phyloP scores from a whole-genome alignment of 805 yeast species.

The Yarrowia sp. region DNA sequence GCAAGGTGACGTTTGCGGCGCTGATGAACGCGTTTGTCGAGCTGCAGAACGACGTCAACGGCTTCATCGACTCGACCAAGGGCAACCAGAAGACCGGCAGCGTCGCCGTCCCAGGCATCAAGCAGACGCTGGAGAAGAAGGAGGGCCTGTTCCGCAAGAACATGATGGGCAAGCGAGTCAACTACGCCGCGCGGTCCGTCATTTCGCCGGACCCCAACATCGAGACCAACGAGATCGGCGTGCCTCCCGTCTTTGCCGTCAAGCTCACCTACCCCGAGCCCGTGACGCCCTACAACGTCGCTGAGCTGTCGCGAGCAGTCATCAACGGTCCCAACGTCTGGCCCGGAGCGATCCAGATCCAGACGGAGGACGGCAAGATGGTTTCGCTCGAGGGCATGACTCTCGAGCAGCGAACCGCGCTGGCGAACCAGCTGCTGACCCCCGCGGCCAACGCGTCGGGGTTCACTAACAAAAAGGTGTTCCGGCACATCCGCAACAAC shows the following conservation, averaged over 20 bases:
- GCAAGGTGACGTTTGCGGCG: constrained; percentile 76
- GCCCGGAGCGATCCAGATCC: constrained; percentile 98
- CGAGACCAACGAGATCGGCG: constrained; percentile 97
- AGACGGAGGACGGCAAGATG: constrained; percentile 89
- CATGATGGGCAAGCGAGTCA: constrained; percentile 99
- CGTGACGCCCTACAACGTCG: constrained; percentile 86
- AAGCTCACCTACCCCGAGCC: constrained; percentile 98
- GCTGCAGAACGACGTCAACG: constrained; percentile 91
- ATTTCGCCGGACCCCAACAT: constrained; percentile 98
- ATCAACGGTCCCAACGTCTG: constrained; percentile 96
- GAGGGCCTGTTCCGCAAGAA: constrained; percentile 98
- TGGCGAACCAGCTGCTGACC: constrained; percentile 91
- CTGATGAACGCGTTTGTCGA: constrained; percentile 95
- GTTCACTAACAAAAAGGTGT: constrained; percentile 85
- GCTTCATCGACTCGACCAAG: constrained; percentile 87
- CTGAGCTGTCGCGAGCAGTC: constrained; percentile 89
- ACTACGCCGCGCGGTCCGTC: constrained; percentile 98
- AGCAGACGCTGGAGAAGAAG: constrained; percentile 96
- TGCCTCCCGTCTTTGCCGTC: constrained; percentile 96
- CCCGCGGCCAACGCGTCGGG: constrained; percentile 57
- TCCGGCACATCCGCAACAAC: constrained; percentile 88
- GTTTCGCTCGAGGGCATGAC: constrained; percentile 86
- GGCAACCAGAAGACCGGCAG: constrained; percentile 66
- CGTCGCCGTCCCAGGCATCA: constrained; percentile 88
- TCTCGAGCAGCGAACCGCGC: constrained; percentile 86